phyloP scores from a whole-genome alignment of 768 basidiomycete genomes.

The Agaricus subrufescens region DNA sequence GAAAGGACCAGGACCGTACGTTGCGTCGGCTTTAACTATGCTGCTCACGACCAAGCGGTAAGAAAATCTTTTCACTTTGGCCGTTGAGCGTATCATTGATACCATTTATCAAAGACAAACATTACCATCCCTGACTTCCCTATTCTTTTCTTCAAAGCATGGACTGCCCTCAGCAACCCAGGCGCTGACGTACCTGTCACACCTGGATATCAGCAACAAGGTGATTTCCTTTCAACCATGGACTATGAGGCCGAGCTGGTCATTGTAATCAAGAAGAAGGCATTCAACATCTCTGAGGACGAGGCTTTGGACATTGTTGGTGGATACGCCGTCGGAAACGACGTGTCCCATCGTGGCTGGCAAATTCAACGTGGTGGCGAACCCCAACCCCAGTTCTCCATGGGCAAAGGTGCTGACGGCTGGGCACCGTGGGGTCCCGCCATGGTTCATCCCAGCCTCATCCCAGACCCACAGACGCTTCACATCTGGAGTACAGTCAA shows the following conservation, averaged over 20 bases:
- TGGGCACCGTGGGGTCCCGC: conserved; percentile 40
- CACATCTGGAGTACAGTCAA: conserved; percentile 39
- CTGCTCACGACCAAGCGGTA: conserved; percentile 29
- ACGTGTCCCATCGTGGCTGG: conserved; percentile 41
- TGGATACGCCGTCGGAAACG: conserved; percentile 35
- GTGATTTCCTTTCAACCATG: conserved; percentile 35
- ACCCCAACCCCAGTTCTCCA: conserved; percentile 37
- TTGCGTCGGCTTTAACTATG: conserved; percentile 33
- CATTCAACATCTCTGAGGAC: conserved; percentile 37
- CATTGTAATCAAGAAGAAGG: conserved; percentile 35
- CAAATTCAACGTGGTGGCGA: conserved; percentile 37
- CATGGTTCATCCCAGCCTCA: conserved; percentile 31
- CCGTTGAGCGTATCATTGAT: not conserved
- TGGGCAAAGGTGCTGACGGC: conserved; percentile 39
- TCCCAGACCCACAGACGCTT: conserved; percentile 33
- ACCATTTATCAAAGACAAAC: conserved; percentile 19
- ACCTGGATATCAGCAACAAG: conserved; percentile 33
- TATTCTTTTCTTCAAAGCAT: conserved; percentile 32
- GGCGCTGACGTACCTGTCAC: conserved; percentile 30
- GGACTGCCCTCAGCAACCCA: conserved; percentile 30
- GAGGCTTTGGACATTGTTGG: conserved; percentile 37
- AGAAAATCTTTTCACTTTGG: not conserved
- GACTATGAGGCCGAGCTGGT: conserved; percentile 40
- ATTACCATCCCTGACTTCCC: conserved; percentile 30
- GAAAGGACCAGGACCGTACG: conserved; percentile 29